Conservation (phyloP, 129 eudicot species). For the Escallonia herrerae region DNA sequence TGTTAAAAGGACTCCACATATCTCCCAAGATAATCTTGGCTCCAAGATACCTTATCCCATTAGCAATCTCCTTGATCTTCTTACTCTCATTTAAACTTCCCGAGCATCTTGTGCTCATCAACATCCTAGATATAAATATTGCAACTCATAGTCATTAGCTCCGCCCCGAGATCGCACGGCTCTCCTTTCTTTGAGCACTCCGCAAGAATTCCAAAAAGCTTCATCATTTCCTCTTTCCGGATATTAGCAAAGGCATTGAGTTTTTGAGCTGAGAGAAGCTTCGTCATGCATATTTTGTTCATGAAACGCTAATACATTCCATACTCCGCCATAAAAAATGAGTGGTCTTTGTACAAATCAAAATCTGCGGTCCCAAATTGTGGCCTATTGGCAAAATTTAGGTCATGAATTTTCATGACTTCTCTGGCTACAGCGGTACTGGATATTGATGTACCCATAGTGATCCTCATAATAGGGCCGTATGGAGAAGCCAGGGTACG, state of each 20-base stretch:
- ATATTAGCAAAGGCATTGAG: not conserved
- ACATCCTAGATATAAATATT: not conserved
- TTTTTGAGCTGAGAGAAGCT: conserved; percentile 3
- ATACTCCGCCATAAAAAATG: conserved; percentile 3
- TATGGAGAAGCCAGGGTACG: conserved; percentile 4
- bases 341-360: not conserved
- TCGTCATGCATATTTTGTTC: not conserved
- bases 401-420: conserved; percentile 7
- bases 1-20: not conserved
- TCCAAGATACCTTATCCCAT: not conserved
- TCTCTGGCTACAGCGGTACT: conserved; percentile 12
- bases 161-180: conserved; percentile 7
- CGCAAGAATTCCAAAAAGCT: conserved; percentile 9
- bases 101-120: too few relatives aligned
- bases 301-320: too few relatives aligned
- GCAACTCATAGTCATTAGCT: conserved; percentile 3
- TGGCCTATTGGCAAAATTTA: conserved; percentile 10
- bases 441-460: not conserved
- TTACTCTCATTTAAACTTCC: not conserved
- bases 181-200: not conserved
- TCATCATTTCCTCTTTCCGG: conserved; percentile 13
- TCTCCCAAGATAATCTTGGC: not conserved
- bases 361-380: conserved; percentile 2
- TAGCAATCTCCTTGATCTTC: conserved; percentile 7
- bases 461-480: conserved; percentile 10